Conservation (phyloP, 441 rosid species). For the Capsella rubella region DNA sequence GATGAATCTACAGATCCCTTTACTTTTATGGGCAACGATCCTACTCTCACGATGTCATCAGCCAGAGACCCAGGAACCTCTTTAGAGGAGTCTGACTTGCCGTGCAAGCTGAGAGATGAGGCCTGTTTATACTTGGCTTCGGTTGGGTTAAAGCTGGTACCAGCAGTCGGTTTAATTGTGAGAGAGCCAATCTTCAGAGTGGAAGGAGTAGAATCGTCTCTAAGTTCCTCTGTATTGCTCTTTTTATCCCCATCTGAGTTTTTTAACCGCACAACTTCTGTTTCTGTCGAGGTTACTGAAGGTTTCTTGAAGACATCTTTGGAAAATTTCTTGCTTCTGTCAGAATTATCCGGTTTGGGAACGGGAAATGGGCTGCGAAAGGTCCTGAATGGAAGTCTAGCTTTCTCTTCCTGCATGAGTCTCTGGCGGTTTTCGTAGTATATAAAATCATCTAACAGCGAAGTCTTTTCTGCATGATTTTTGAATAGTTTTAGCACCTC, state of each 20-base stretch:
- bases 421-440: constrained; percentile 87
- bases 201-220: constrained; percentile 36
- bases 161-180: constrained; percentile 49
- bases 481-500: constrained; percentile 82
- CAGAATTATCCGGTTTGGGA: constrained; percentile 52
- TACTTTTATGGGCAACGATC: constrained; percentile 75
- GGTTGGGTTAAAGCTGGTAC: constrained; percentile 12
- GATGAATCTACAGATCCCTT: constrained; percentile 50
- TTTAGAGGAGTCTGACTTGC: constrained; percentile 23
- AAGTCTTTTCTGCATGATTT: constrained; percentile 60
- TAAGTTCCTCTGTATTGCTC: constrained; percentile 25
- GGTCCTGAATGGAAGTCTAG: constrained; percentile 54
- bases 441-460: constrained; percentile 79
- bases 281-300: constrained; percentile 38
- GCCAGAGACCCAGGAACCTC: constrained; percentile 27
- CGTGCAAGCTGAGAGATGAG: constrained; percentile 14
- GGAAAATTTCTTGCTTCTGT: constrained; percentile 39
- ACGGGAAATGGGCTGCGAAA: constrained; percentile 50
- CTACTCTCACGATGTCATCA: constrained; percentile 59
- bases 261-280: constrained; percentile 19
- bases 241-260: constrained; percentile 34
- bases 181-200: constrained; percentile 52
- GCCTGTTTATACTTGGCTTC: constrained; percentile 22
- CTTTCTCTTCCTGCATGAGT: constrained; percentile 81
- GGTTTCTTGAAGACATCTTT: constrained; percentile 41